phyloP scores from a whole-genome alignment of 176 grass and related monocot species.

The Themeda triandra region DNA sequence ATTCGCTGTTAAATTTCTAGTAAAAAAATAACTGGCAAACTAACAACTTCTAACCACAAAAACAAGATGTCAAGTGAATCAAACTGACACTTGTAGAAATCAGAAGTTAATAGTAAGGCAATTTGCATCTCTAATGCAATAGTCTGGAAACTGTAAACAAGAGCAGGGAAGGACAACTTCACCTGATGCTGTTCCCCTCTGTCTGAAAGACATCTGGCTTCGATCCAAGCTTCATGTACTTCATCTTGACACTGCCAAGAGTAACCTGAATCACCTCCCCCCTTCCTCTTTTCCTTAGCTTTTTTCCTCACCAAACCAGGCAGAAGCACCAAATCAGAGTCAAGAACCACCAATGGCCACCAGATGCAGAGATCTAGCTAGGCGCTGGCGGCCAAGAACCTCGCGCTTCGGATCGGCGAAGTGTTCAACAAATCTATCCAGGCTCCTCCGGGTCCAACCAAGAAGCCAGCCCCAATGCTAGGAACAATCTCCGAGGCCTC shows the following conservation, averaged over 20 bases:
- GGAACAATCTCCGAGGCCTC: slow-evolving; percentile 38
- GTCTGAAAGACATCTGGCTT: slow-evolving; percentile 92
- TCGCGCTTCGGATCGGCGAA: slow-evolving; percentile 33
- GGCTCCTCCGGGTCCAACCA: slow-evolving; percentile 21
- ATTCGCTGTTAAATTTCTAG: neutral
- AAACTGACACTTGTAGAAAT: neutral
- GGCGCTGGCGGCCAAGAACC: neutral
- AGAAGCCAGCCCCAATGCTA: slow-evolving; percentile 2
- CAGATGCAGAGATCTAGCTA: slow-evolving; percentile 34
- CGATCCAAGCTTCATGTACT: slow-evolving; percentile 99
- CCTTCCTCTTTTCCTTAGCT: neutral
- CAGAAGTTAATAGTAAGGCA: neutral
- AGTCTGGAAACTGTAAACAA: neutral
- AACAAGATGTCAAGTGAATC: slow-evolving; percentile 8
- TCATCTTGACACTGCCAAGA: slow-evolving; percentile 61
- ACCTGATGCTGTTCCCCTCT: slow-evolving; percentile 81
- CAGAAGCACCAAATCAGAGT: slow-evolving; percentile 8
- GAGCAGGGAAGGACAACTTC: slow-evolving; percentile 8
- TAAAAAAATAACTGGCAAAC: neutral
- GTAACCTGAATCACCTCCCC: neutral
- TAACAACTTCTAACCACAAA: neutral
- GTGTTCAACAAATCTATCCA: slow-evolving; percentile 27
- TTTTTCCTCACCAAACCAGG: neutral
- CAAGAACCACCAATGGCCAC: neutral
- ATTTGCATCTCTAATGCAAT: neutral